Evolutionary conservation across 2,329 filamentous ascomycete species (phyloP), one percentile per base, ranked within the genome.

Genomic region (Amphichorda felina): DNA sequence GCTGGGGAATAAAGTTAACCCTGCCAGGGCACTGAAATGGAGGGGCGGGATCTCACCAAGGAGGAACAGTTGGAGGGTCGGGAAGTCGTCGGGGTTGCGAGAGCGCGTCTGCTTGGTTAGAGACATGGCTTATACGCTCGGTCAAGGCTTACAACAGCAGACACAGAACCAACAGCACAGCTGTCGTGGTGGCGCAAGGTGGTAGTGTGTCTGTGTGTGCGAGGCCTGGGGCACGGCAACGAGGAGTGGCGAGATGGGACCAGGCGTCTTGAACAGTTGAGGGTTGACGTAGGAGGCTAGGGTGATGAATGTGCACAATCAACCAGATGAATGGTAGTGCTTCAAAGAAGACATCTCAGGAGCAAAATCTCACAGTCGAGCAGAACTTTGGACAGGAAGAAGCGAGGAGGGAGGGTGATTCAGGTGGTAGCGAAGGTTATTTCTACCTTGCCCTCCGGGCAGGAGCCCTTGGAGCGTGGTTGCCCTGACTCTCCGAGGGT

Each of bases 21-120:
- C 18, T 18, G 30, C 11, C 18, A 6, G 22, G 37, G 29, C 13
- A 37, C 21, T 5, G 19, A 36, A 14, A 6, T 15, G 9, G 25
- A 38, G 25, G 25, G 27, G 24, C 17, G 11, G 14, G 19, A 13
- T 63, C 77, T 51, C 64, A 93, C 86, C 84, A 45, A 95, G 72
- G 14, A 94, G 61, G 47, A 89, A 87, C 18, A 94, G 75, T 56
- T 95, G 88, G 17, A 76, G 61, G 7, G 82, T 75, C 4, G 87
- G 88, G 50, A 94, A 94, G 49, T 75, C 75, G 61, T 86, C 72
- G 45, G 75, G 70, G 58, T 81, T 70, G 61, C 69, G 70, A 54
- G 59, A 60, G 43, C 57, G 59, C 59, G 55, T 60, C 57, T 64
- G 62, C 46, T 54, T 63, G 41, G 64, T 65, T 57, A 69, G 62